Percentiles rank a stretch among this genome's conserved stretches.
Conservation (phyloP, 2,329 filamentous ascomycete species). For the Beauveria medogensis region DNA sequence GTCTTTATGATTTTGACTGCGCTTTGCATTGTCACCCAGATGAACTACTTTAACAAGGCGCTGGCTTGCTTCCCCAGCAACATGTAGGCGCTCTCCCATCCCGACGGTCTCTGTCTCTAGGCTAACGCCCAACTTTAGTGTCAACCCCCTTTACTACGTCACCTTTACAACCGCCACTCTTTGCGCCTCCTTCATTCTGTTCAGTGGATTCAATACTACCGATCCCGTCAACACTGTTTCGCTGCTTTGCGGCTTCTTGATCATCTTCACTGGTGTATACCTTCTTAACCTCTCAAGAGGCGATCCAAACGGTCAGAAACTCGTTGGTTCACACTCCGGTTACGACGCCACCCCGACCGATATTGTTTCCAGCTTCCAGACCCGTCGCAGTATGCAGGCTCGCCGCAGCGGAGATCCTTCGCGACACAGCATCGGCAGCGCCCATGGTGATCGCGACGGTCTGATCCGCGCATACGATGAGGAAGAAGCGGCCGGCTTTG, state of each 20-base stretch:
- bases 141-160: conserved; percentile 95
- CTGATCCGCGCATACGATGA: conserved; percentile 86
- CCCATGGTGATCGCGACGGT: conserved; percentile 64
- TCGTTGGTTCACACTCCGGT: conserved; percentile 52
- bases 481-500: conserved; percentile 65
- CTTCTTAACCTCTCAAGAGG: conserved; percentile 89
- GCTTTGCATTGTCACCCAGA: conserved; percentile 95
- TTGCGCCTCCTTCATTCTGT: conserved; percentile 90
- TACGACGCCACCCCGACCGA: conserved; percentile 84
- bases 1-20: conserved; percentile 90
- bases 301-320: conserved; percentile 71
- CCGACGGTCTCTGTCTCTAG: conserved; percentile 24
- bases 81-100: conserved; percentile 56
- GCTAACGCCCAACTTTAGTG: conserved; percentile 43
- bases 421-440: conserved; percentile 56
- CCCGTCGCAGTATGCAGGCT: conserved; percentile 86
- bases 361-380: conserved; percentile 80
- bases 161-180: conserved; percentile 94
- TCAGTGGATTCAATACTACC: conserved; percentile 91
- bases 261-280: conserved; percentile 94
- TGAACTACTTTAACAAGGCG: conserved; percentile 99
- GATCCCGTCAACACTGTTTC: conserved; percentile 88
- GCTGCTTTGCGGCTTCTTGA: conserved; percentile 82
- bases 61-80: conserved; percentile 94
- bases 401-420: conserved; percentile 63